These are phyloP conservation scores for Volvariella volvacea DNA, from an alignment of 1,284 basidiomycete species.

Conservation along the genomic window DNA sequence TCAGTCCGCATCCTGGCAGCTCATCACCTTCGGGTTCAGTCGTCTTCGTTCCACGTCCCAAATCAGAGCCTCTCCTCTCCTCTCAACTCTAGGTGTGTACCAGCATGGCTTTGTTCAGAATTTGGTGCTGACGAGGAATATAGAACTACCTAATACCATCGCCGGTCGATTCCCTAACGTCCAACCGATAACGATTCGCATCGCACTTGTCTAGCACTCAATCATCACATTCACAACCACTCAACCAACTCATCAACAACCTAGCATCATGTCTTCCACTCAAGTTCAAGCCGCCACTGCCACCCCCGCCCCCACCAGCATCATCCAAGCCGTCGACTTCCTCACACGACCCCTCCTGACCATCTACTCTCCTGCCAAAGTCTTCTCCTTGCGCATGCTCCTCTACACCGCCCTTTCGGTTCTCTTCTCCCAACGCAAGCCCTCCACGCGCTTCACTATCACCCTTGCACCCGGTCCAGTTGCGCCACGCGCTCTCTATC, in stretches of 20 bases:
- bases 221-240: too few relatives aligned
- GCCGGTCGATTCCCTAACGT: too few relatives aligned
- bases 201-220: too few relatives aligned
- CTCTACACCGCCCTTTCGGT: constrained; percentile 58
- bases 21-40: too few relatives aligned
- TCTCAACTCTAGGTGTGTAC: too few relatives aligned
- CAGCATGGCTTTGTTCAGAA: too few relatives aligned
- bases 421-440: constrained; percentile 38
- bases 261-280: constrained; percentile 11
- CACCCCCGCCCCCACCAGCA: constrained; percentile 44
- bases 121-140: too few relatives aligned
- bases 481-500: constrained; percentile 58
- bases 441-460: constrained; percentile 48
- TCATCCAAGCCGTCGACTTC: constrained; percentile 61
- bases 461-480: constrained; percentile 47
- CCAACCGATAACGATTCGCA: too few relatives aligned
- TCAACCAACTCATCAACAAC: not conserved
- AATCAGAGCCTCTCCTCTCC: too few relatives aligned
- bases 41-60: too few relatives aligned
- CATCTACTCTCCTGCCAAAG: constrained; percentile 41
- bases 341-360: constrained; percentile 57
- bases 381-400: constrained; percentile 53
- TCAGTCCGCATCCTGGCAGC: too few relatives aligned
- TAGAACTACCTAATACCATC: too few relatives aligned
- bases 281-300: constrained; percentile 33